Base-by-base conservation (phyloP, 371 early-diverging fungal species). In the Mucor lusitanicus region DNA sequence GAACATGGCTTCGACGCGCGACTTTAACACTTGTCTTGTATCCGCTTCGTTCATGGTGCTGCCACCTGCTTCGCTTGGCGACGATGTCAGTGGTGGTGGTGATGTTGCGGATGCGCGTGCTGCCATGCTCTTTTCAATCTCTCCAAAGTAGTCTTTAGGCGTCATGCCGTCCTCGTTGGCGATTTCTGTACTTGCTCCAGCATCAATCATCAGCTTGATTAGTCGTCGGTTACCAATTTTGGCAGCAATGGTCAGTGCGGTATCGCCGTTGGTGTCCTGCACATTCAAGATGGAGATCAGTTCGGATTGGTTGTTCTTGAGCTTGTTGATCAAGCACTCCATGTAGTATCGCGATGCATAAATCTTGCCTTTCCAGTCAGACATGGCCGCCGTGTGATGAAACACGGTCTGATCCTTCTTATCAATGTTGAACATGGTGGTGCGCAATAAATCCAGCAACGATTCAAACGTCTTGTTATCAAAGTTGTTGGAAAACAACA, bases 251-350 rank as follows among this genome's bases (percentile, higher is more conserved):
- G 90, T 94, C 68, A 97, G 73, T 6, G 97, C 95, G 1, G 98
- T 96, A 67, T 97, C 93, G 3, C 98, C 98, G 32, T 85, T 85
- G 25, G 65, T 79, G 70, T 98, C 98, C 75, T 91, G 90, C n/a
- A 91, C 82, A 60, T 97, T 91, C 30, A 97, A 74, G 15, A 97
- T 85, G 1, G 89, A 81, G 0, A 87, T 83, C 57, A 93, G 80
- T 53, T 90, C 89, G 7, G 81, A 78, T 3, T 80, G 82, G 58
- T 83, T 80, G n/a, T 72, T 61, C 0, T 80, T 75, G n/a, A 92
- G 66, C 61, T 84, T 87, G 17, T 91, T 90, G 12, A 94, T 78
- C 33, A 95, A 65, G 68, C 93, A 91, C 63, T 97, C 94, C 86
- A 95, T 87, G 72, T 97, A 97, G 67, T 96, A 96, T 25, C 89